Conservation (phyloP, 2,329 filamentous ascomycete genomes). For the Didymella arachidicola region DNA sequence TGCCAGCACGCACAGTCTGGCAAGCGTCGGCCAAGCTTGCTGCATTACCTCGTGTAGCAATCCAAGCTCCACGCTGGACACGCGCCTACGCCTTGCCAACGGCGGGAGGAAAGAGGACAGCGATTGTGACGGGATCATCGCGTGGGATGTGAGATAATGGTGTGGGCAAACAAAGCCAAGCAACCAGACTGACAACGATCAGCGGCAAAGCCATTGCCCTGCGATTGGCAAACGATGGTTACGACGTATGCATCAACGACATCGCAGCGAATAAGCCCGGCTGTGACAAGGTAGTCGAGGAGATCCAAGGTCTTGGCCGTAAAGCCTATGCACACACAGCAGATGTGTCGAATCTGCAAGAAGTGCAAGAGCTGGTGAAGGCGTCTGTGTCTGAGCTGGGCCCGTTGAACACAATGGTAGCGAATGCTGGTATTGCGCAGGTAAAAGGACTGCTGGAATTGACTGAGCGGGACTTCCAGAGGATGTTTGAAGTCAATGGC, state of each 20-base stretch:
- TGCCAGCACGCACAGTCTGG: constrained; percentile 32
- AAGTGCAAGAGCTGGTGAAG: constrained; percentile 63
- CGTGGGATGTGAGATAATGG: constrained; percentile 47
- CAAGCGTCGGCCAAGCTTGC: constrained; percentile 29
- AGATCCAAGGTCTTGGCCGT: constrained; percentile 62
- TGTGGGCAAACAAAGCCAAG: background rate
- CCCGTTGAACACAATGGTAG: constrained; percentile 62
- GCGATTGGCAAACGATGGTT: constrained; percentile 70
- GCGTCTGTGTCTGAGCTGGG: constrained; percentile 63
- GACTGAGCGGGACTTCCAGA: constrained; percentile 63
- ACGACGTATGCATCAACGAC: constrained; percentile 72
- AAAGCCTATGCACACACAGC: constrained; percentile 64
- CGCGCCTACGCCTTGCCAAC: constrained; percentile 39
- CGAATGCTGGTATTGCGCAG: constrained; percentile 69
- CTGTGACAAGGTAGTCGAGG: constrained; percentile 61
- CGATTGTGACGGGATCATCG: constrained; percentile 51
- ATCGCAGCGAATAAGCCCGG: constrained; percentile 61
- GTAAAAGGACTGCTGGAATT: constrained; percentile 65
- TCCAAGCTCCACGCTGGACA: constrained; percentile 28
- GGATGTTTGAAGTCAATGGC: constrained; percentile 69
- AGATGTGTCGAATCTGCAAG: constrained; percentile 65
- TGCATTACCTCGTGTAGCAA: constrained; percentile 21
- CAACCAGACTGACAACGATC: constrained; percentile 11
- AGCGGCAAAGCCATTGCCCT: constrained; percentile 70
- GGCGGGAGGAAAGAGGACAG: constrained; percentile 37